Conservation (phyloP, 1,139 yeast species). For the Protomyces inouyei region DNA sequence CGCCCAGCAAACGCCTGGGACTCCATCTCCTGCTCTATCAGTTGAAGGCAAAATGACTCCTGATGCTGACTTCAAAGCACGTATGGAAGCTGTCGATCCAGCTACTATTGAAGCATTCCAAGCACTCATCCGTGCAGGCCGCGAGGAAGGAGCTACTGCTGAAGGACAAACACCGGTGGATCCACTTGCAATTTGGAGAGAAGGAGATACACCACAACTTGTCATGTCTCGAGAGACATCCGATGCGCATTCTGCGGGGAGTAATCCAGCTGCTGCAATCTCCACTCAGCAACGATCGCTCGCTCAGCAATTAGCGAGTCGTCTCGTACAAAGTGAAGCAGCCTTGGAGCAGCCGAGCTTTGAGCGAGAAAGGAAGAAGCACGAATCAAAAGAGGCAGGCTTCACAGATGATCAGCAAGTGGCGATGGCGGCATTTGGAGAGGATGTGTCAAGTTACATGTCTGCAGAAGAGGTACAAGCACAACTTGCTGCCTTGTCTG, state of each 20-base stretch:
- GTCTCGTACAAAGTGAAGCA: neutral
- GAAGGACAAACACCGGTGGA: neutral
- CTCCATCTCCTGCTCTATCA: neutral
- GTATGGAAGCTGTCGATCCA: neutral
- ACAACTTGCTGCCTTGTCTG: neutral
- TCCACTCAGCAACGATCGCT: neutral
- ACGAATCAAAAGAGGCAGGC: slow-evolving; percentile 5
- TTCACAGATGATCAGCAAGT: slow-evolving; percentile 10
- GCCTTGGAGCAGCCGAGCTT: neutral
- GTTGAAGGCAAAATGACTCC: neutral
- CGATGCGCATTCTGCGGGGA: neutral
- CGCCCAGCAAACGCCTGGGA: neutral
- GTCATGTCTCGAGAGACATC: neutral
- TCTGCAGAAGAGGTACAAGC: slow-evolving; percentile 6
- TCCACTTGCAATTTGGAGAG: neutral
- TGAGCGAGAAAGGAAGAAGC: neutral
- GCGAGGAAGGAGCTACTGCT: neutral
- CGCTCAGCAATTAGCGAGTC: neutral
- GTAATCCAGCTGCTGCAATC: neutral
- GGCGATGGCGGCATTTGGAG: slow-evolving; percentile 13
- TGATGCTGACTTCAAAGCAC: slow-evolving; percentile 3
- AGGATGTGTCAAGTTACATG: slow-evolving; percentile 1
- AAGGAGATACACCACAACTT: neutral
- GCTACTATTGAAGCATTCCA: slow-evolving; percentile 4
- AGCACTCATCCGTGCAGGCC: slow-evolving; percentile 6